phyloP scores from a whole-genome alignment of 2,329 filamentous ascomycete species.

The Ophioceras dolichostomum region DNA sequence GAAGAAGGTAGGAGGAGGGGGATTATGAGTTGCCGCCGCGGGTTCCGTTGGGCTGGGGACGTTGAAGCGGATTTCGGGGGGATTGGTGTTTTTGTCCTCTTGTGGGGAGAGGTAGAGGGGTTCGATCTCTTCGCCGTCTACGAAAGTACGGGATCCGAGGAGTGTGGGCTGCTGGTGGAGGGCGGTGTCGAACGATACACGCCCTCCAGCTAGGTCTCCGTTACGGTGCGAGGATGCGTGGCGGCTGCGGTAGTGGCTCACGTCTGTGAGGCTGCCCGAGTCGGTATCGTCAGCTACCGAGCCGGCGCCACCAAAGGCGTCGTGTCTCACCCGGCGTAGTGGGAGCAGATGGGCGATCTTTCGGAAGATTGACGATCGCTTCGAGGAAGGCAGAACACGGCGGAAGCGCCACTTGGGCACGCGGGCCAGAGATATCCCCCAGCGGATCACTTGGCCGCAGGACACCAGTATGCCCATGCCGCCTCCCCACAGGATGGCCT shows the following conservation, averaged over 20 bases:
- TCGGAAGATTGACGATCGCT: conserved; percentile 29
- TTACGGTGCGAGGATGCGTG: too few relatives aligned
- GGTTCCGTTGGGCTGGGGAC: neutral
- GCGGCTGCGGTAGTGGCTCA: too few relatives aligned
- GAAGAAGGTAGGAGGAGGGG: neutral
- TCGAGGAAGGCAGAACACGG: conserved; percentile 29
- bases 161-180: neutral
- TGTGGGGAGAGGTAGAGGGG: conserved; percentile 5
- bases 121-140: neutral
- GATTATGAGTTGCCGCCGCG: too few relatives aligned
- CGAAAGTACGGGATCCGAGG: neutral
- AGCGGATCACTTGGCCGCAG: conserved; percentile 63
- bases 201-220: neutral
- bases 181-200: neutral
- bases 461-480: conserved; percentile 62
- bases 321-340: conserved; percentile 13
- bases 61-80: conserved; percentile 4
- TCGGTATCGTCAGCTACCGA: conserved; percentile 14
- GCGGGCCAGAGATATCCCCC: conserved; percentile 75
- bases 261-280: conserved; percentile 16
- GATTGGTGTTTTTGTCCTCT: too few relatives aligned
- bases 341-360: conserved; percentile 25
- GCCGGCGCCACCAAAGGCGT: conserved; percentile 18
- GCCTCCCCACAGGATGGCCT: conserved; percentile 75
- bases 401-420: conserved; percentile 87